Conservation (phyloP, 176 grass and related monocot species). For the Stipa capillata region DNA sequence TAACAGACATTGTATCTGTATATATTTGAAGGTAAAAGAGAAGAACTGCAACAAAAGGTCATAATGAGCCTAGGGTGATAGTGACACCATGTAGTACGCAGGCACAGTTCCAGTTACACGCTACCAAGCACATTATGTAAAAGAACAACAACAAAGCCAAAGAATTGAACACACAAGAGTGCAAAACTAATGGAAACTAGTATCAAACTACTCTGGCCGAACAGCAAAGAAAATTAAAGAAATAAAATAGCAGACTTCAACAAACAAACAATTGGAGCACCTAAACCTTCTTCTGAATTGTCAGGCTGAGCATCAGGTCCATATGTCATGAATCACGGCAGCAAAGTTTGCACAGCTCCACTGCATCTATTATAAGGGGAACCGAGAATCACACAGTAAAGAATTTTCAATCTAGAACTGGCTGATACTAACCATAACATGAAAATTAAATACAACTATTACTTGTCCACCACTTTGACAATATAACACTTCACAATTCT, state of each 20-base stretch:
- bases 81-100: not conserved
- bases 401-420: slow-evolving; percentile 14
- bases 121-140: not conserved
- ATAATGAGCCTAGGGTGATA: not conserved
- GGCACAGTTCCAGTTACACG: not conserved
- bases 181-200: not conserved
- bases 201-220: not conserved
- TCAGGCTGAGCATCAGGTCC: slow-evolving; percentile 70
- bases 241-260: slow-evolving; percentile 9
- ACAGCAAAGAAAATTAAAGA: slow-evolving; percentile 1
- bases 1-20: not conserved
- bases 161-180: not conserved
- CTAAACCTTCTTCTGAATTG: slow-evolving; percentile 84
- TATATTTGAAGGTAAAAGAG: not conserved
- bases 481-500: slow-evolving; percentile 86
- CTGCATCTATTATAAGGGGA: slow-evolving; percentile 98
- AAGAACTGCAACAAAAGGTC: not conserved
- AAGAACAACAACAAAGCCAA: slow-evolving; percentile 7
- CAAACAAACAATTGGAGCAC: slow-evolving; percentile 35
- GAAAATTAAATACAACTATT: slow-evolving; percentile 29
- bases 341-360: slow-evolving; percentile 98
- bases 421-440: not conserved
- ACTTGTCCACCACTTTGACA: slow-evolving; percentile 88
- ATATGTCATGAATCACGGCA: slow-evolving; percentile 95
- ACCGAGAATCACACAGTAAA: slow-evolving; percentile 47